These are phyloP conservation scores for Jackrogersella multiformis DNA, from an alignment of 495 filamentous ascomycete species.

Conservation along the genomic window DNA sequence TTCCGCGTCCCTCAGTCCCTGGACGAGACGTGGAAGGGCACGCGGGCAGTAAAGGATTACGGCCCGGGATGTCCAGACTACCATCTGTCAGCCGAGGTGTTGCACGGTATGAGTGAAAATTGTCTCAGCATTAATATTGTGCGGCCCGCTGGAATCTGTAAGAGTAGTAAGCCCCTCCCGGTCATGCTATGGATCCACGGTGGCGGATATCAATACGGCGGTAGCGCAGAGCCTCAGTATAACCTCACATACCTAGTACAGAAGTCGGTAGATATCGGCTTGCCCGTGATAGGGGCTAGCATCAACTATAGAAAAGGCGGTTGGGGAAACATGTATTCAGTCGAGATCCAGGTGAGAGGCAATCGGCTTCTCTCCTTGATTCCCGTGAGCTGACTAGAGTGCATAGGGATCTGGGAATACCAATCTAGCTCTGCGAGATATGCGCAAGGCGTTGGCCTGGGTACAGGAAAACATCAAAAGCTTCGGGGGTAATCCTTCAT, in stretches of 20 bases:
- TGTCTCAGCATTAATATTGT: constrained; percentile 74
- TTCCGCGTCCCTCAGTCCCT: constrained; percentile 68
- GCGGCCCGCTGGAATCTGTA: constrained; percentile 58
- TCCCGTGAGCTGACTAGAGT: not conserved
- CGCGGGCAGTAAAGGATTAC: constrained; percentile 54
- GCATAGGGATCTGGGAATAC: constrained; percentile 48
- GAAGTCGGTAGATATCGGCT: constrained; percentile 55
- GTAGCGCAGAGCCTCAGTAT: constrained; percentile 61
- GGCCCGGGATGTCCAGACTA: constrained; percentile 64
- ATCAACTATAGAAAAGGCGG: constrained; percentile 57
- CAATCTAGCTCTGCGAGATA: constrained; percentile 59
- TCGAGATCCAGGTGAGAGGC: constrained; percentile 49
- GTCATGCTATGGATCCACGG: constrained; percentile 76
- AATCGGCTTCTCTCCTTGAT: not conserved
- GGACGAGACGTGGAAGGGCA: constrained; percentile 55
- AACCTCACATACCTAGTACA: constrained; percentile 56
- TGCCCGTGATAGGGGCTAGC: constrained; percentile 57
- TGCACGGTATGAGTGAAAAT: constrained; percentile 67
- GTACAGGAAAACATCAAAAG: constrained; percentile 64
- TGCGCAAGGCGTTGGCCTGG: constrained; percentile 65
- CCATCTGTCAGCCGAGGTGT: constrained; percentile 48
- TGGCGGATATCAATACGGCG: constrained; percentile 71
- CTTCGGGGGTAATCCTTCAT: constrained; percentile 64
- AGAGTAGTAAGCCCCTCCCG: constrained; percentile 52
- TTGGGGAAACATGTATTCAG: constrained; percentile 59